Evolutionary conservation across 1,139 yeast genomes (phyloP), one percentile per base, ranked within the genome.

Genomic region (Yamadazyma membranifaciens): DNA sequence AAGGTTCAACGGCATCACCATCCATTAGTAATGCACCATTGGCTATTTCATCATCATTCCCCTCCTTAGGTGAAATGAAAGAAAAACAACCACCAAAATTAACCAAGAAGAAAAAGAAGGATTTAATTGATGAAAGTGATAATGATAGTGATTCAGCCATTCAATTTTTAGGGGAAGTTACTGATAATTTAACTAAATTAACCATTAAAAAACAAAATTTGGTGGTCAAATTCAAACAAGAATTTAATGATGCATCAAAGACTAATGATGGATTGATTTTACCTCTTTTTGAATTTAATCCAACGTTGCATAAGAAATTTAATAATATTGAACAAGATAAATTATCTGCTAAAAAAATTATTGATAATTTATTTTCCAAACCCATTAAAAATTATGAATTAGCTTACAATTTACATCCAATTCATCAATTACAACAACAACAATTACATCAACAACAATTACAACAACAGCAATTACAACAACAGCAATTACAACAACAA

Each of bases 51-150:
- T 74, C 83, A 2, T 81, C 87, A 4, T 82, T 84, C 72, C 92
- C 92, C 30, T 78, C 91, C 0, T 67, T 84, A 48, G 84, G 84
- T 6, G 91, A 83, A 56, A 75, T 83, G 2, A 67, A 76, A 37
- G 69, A 65, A 44, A 66, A 67, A 46, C 63, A 58, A 37, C 65
- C 57, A 39, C 55, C 54, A 29, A 60, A 59, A 55, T 31, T 55
- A 9, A 38, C 50, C 2, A 63, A 61, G 47, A 64, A 62, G 46
- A 69, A 63, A 31, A 57, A 50, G 41, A 47, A 54, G 6, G 55
- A 60, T 37, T 48, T 59, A 38, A 61, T 68, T 3, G 76, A 69
- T 48, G 76, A 69, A 41, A 55, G 66, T 36, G 76, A 69, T 40
- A 58, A 64, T 43, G 75, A 69, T 38, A 70, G 67, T 48, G 65